phyloP scores from a whole-genome alignment of 2,329 filamentous ascomycete genomes.

The Byssoonygena ceratinophila region DNA sequence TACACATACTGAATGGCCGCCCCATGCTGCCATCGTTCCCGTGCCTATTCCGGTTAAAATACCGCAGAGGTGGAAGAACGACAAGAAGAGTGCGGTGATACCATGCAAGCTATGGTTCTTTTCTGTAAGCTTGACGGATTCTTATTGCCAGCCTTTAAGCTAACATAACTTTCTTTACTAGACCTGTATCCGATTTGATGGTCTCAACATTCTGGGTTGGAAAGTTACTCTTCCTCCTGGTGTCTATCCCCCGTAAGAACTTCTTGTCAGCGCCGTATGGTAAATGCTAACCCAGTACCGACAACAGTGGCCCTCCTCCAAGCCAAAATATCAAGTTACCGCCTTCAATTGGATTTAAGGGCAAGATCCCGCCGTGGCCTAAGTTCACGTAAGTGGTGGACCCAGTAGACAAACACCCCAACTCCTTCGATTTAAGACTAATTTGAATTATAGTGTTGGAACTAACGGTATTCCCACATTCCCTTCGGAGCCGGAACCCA shows the following conservation, averaged over 20 bases:
- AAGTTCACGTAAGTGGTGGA: slow-evolving; percentile 11
- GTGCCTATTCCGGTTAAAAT: slow-evolving; percentile 8
- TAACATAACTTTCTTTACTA: slow-evolving; percentile 2
- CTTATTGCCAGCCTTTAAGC: background rate
- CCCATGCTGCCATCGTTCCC: slow-evolving; percentile 6
- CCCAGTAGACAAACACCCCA: background rate
- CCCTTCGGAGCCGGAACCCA: slow-evolving; percentile 6
- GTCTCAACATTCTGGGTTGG: slow-evolving; percentile 11
- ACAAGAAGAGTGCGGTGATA: slow-evolving; percentile 8
- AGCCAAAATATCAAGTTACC: slow-evolving; percentile 10
- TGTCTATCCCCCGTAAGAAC: slow-evolving; percentile 13
- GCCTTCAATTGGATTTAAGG: slow-evolving; percentile 5
- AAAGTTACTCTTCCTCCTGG: slow-evolving; percentile 12
- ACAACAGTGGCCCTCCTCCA: slow-evolving; percentile 13
- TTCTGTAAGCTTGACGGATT: slow-evolving; percentile 2
- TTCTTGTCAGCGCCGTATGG: background rate
- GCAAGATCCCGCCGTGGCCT: slow-evolving; percentile 13
- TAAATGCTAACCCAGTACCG: background rate
- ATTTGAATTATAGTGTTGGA: no score
- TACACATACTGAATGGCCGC: slow-evolving; percentile 9
- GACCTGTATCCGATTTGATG: slow-evolving; percentile 8
- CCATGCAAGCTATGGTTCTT: slow-evolving; percentile 14
- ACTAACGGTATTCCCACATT: slow-evolving; percentile 9
- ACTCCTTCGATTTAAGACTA: no score
- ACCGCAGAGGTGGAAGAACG: slow-evolving; percentile 5